Percentiles rank a stretch among this genome's conserved stretches.
Conservation (phyloP, 2,329 filamentous ascomycete species). For the Chaetomiaceae sp. region DNA sequence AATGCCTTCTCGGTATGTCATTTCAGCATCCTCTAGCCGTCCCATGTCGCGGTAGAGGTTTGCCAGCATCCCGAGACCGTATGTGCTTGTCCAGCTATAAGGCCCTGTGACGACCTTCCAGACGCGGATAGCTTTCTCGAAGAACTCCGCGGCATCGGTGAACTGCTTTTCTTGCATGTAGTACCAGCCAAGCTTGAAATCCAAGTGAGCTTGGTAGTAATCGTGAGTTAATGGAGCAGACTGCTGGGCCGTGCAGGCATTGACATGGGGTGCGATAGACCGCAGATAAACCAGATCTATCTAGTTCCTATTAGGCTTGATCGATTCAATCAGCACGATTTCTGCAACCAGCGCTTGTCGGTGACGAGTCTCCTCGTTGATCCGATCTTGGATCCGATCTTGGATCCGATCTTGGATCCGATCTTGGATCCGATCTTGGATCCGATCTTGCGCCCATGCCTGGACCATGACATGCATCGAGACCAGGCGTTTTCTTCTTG, state of each 20-base stretch:
- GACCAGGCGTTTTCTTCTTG: neutral
- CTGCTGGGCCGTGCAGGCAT: neutral
- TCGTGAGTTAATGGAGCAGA: neutral
- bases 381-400: constrained; percentile 2
- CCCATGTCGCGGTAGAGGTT: constrained; percentile 2
- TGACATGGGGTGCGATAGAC: neutral
- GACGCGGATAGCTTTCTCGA: neutral
- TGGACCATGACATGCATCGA: constrained; percentile 6
- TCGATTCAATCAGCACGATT: constrained; percentile 1
- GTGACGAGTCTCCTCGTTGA: neutral
- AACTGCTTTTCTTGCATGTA: neutral
- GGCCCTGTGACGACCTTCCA: neutral
- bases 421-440: no score
- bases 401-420: no score
- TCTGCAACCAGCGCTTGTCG: neutral
- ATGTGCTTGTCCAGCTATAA: neutral
- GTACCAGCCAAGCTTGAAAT: constrained; percentile 2
- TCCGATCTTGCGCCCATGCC: no score
- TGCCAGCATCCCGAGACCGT: neutral
- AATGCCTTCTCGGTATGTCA: neutral
- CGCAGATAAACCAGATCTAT: neutral
- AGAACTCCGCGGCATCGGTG: neutral
- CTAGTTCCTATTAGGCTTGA: neutral
- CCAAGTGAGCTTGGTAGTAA: neutral
- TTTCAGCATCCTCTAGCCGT: neutral